Conservation (phyloP, 768 basidiomycete species). For the Nidularia sp. region DNA sequence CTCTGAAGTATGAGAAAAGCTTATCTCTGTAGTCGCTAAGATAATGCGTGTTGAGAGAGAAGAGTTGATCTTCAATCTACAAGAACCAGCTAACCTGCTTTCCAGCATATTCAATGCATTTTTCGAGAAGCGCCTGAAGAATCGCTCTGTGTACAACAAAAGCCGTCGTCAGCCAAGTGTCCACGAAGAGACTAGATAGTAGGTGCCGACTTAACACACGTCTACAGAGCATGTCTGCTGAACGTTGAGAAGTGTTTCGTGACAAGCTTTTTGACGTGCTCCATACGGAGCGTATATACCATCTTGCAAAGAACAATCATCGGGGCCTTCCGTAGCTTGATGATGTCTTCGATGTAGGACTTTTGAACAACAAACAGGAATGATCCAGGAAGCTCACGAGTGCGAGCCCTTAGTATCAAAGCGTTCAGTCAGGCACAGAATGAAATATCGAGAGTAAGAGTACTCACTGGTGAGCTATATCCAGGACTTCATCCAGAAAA, state of each 20-base stretch:
- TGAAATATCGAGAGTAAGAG: not conserved
- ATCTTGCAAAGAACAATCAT: conserved; percentile 37
- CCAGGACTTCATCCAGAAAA: conserved; percentile 50
- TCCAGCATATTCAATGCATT: no score
- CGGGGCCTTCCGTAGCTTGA: conserved; percentile 45
- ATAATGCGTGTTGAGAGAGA: no score
- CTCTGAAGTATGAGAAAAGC: no score
- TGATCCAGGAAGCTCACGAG: conserved; percentile 65
- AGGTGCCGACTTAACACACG: no score
- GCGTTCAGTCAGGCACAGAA: not conserved
- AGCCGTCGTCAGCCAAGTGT: no score
- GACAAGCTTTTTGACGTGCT: conserved; percentile 39
- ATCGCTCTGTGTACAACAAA: no score
- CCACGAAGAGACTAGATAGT: no score
- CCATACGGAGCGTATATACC: conserved; percentile 29
- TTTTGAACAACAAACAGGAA: conserved; percentile 62
- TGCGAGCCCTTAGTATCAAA: conserved; percentile 45
- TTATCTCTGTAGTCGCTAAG: no score
- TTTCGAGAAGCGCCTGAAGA: no score
- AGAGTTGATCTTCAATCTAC: no score
- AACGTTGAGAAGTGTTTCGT: conserved; percentile 35
- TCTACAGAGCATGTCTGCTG: no score
- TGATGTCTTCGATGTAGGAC: conserved; percentile 40
- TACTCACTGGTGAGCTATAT: conserved; percentile 41
- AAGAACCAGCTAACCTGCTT: no score